A percentile compares a stretch with the other conserved stretches of the same genome.
Conservation (phyloP, 352 stramenopile species). For the Phytophthora foliorum region DNA sequence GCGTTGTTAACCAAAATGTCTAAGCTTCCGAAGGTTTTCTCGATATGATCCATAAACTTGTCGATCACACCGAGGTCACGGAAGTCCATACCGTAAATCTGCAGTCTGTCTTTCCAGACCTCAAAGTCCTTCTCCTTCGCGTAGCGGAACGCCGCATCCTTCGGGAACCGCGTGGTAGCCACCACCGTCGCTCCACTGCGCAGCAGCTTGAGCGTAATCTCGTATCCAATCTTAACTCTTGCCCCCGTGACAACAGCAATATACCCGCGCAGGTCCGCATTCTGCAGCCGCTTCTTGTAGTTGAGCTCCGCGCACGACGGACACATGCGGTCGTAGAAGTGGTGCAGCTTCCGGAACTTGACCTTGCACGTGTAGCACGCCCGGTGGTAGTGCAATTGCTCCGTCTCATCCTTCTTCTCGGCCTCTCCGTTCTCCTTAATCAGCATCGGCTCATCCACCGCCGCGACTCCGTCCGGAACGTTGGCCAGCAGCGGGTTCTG, state of each 20-base stretch:
- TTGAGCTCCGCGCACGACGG: slow-evolving; percentile 94
- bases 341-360: slow-evolving; percentile 92
- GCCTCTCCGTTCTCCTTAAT: slow-evolving; percentile 24
- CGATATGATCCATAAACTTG: slow-evolving; percentile 93
- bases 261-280: slow-evolving; percentile 76
- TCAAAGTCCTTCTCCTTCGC: slow-evolving; percentile 88
- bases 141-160: slow-evolving; percentile 91
- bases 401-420: slow-evolving; percentile 21
- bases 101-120: slow-evolving; percentile 79
- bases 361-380: slow-evolving; percentile 97
- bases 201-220: slow-evolving; percentile 94
- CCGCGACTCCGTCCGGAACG: slow-evolving; percentile 65
- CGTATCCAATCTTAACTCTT: slow-evolving; percentile 97
- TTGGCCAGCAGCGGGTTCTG: slow-evolving; percentile 69
- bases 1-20: slow-evolving; percentile 98
- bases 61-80: slow-evolving; percentile 94
- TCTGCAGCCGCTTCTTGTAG: slow-evolving; percentile 94
- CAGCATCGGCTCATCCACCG: slow-evolving; percentile 42
- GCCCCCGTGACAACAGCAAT: slow-evolving; percentile 94
- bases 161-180: slow-evolving; percentile 95
- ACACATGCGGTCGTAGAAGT: slow-evolving; percentile 97
- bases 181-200: slow-evolving; percentile 88
- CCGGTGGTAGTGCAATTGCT: slow-evolving; percentile 86
- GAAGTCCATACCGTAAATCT: slow-evolving; percentile 96
- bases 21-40: slow-evolving; percentile 67